These are phyloP conservation scores for Moesziomyces sp. DNA, from an alignment of 1,284 basidiomycete genomes.

Conservation along the genomic window DNA sequence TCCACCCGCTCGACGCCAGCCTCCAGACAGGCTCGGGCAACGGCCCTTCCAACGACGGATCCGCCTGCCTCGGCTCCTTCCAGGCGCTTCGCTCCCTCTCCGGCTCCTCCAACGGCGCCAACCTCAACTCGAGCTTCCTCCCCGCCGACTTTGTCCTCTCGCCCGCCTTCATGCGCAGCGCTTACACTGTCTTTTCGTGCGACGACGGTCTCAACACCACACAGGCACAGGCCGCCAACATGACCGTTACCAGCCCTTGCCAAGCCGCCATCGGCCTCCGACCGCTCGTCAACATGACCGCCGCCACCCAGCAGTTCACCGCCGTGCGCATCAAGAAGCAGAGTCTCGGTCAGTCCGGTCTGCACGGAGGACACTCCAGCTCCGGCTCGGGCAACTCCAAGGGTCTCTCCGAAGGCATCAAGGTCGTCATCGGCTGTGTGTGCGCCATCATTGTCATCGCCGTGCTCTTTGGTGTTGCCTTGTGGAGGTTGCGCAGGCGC, in stretches of 20 bases:
- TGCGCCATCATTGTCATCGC: constrained; percentile 52
- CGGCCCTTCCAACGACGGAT: constrained; percentile 19
- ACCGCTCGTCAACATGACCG: constrained; percentile 50
- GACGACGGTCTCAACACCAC: constrained; percentile 37
- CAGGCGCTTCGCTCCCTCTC: constrained; percentile 51
- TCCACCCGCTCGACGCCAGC: constrained; percentile 60
- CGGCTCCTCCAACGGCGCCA: constrained; percentile 27
- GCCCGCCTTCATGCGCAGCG: constrained; percentile 57
- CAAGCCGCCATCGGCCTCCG: constrained; percentile 50
- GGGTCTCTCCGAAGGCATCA: constrained; percentile 57
- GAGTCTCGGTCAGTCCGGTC: constrained; percentile 46
- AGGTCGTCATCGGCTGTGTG: constrained; percentile 54
- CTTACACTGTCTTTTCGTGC: constrained; percentile 59
- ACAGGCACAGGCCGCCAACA: constrained; percentile 16
- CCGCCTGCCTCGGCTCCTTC: constrained; percentile 59
- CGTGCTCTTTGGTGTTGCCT: constrained; percentile 45
- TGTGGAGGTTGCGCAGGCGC: constrained; percentile 45
- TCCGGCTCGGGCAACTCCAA: constrained; percentile 28
- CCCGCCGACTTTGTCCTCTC: constrained; percentile 60
- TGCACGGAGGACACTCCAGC: constrained; percentile 21
- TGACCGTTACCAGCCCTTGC: constrained; percentile 39
- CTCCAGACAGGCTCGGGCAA: constrained; percentile 31
- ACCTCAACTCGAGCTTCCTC: constrained; percentile 34
- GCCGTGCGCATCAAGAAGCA: constrained; percentile 58
- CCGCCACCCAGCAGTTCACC: constrained; percentile 52